These are phyloP conservation scores for Davidsoniella virescens DNA, from an alignment of 2,329 filamentous ascomycete genomes.

Conservation along the genomic window DNA sequence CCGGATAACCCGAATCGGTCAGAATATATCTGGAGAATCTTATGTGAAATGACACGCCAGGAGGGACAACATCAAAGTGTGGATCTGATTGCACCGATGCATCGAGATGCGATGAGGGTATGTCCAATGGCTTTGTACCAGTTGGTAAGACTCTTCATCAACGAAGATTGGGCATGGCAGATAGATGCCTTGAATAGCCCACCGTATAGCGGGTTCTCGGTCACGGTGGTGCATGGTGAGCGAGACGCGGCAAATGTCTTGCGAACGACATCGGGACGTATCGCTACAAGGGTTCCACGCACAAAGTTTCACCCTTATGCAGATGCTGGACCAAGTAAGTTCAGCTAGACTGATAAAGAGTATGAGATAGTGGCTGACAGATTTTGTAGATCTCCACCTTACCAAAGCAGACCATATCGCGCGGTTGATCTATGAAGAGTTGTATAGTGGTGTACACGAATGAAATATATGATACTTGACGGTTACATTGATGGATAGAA, in stretches of 20 bases:
- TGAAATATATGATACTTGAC: too few species aligned
- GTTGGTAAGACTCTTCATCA: background rate
- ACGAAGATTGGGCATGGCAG: background rate
- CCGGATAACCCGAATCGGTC: background rate
- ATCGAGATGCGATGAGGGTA: background rate
- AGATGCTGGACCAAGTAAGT: conserved; percentile 5
- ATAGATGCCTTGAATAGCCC: background rate
- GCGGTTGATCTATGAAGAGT: too few species aligned
- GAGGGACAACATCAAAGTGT: background rate
- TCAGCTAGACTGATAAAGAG: too few species aligned
- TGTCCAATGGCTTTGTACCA: conserved; percentile 1
- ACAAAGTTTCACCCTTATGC: background rate
- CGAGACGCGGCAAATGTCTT: background rate
- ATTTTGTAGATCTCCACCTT: too few species aligned
- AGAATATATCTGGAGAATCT: conserved; percentile 6
- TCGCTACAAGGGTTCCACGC: background rate
- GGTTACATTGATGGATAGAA: too few species aligned
- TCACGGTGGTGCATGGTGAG: background rate
- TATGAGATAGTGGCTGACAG: too few species aligned
- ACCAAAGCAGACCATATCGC: too few species aligned
- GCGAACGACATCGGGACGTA: background rate
- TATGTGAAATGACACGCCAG: conserved; percentile 6
- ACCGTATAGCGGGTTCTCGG: background rate
- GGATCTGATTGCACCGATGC: background rate
- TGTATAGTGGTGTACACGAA: too few species aligned